Evolutionary conservation across 768 basidiomycete genomes (phyloP).

Genomic region (Polyporus arcularius): DNA sequence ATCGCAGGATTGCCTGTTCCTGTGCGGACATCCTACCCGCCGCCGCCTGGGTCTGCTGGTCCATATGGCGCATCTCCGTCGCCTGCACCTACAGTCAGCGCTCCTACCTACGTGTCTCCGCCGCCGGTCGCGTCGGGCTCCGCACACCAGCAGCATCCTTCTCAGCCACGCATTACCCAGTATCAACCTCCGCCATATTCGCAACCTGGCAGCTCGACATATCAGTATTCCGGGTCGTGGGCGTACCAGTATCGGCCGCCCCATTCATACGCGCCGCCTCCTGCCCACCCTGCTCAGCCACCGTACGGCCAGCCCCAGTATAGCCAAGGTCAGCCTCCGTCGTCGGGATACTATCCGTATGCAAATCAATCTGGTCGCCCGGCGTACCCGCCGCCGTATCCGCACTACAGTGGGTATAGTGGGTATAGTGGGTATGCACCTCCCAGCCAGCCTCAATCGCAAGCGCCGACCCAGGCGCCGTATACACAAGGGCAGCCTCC

Average conservation of each 20-base stretch:
- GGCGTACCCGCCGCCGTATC: background rate
- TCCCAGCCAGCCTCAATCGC: background rate
- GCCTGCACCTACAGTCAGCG: background rate
- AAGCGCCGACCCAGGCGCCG: background rate
- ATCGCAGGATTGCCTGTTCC: background rate
- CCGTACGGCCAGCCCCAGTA: background rate
- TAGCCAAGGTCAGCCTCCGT: background rate
- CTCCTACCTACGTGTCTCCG: background rate
- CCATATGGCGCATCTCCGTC: conserved; percentile 18
- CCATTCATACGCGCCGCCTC: background rate
- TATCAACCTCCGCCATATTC: conserved; percentile 22
- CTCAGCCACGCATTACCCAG: background rate
- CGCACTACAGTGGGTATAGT: background rate
- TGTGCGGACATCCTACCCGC: background rate
- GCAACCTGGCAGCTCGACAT: conserved; percentile 11
- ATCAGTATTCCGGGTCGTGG: conserved; percentile 27
- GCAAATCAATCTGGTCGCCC: background rate
- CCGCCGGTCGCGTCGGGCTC: conserved; percentile 11
- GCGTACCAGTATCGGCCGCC: conserved; percentile 31
- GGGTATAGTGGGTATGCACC: background rate
- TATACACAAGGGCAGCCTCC: background rate
- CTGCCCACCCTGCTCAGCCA: background rate
- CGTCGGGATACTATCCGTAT: conserved; percentile 13
- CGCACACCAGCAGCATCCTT: conserved; percentile 7
- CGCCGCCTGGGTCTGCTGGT: background rate